phyloP scores from a whole-genome alignment of 768 basidiomycete species.

The Phanerochaete sordida region DNA sequence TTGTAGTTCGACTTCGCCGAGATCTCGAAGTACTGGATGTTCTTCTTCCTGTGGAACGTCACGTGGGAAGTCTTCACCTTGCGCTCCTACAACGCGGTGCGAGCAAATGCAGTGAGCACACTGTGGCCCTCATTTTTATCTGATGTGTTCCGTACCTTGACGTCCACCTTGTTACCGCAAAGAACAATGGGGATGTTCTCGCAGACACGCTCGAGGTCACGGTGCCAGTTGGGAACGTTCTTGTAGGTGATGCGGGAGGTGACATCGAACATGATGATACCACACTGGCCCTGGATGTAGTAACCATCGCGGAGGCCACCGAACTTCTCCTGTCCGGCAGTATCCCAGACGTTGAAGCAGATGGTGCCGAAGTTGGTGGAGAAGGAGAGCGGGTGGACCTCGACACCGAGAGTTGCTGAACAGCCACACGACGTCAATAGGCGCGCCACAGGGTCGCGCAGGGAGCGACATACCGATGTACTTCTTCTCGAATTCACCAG shows the following conservation, averaged over 20 bases:
- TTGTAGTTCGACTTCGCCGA: conserved; percentile 99
- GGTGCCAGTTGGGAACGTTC: conserved; percentile 99
- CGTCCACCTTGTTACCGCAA: conserved; percentile 99
- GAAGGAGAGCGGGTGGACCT: conserved; percentile 96
- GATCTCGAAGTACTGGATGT: conserved; percentile 99
- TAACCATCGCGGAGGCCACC: conserved; percentile 97
- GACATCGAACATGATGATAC: conserved; percentile 99
- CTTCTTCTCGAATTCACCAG: conserved; percentile 99
- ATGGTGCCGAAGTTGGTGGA: conserved; percentile 98
- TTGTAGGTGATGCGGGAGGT: conserved; percentile 99
- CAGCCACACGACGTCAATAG: neutral
- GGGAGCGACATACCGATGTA: conserved; percentile 75
- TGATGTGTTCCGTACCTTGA: conserved; percentile 67
- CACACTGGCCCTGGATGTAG: conserved; percentile 97
- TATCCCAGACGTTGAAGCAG: conserved; percentile 99
- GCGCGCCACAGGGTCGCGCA: neutral
- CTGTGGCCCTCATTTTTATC: neutral
- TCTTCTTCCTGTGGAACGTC: conserved; percentile 99
- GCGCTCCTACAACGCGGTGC: conserved; percentile 68
- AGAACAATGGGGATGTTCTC: conserved; percentile 99
- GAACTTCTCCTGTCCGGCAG: conserved; percentile 99
- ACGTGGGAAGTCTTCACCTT: conserved; percentile 99
- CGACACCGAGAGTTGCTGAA: conserved; percentile 97
- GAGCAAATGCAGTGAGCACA: neutral
- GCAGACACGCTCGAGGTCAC: conserved; percentile 98